Conservation (phyloP, 2,329 filamentous ascomycete species). For the Sclerotinia sclerotiorum region DNA sequence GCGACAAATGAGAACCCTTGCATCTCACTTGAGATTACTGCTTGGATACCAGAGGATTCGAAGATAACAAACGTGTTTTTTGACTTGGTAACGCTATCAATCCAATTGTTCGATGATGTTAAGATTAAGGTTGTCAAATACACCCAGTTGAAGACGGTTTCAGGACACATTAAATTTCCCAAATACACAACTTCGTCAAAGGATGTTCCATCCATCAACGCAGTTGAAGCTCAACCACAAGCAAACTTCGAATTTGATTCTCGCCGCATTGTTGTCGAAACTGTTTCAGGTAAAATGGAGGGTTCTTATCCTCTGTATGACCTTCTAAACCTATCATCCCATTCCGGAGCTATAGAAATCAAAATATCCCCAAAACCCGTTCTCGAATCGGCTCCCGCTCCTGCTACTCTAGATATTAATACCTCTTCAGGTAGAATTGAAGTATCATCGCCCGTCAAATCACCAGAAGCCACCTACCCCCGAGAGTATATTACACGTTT, state of each 20-base stretch:
- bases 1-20: constrained; percentile 28
- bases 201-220: constrained; percentile 20
- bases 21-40: constrained; percentile 37
- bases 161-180: constrained; percentile 35
- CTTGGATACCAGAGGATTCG: constrained; percentile 38
- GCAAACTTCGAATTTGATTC: constrained; percentile 23
- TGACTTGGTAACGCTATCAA: constrained; percentile 30
- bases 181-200: background rate
- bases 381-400: constrained; percentile 29
- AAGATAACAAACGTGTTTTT: constrained; percentile 32
- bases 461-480: constrained; percentile 28
- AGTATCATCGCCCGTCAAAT: constrained; percentile 27
- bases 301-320: constrained; percentile 38
- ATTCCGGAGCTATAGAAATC: constrained; percentile 34
- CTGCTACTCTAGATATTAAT: constrained; percentile 34
- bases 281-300: constrained; percentile 35
- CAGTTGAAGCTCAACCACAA: background rate
- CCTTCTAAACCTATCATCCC: constrained; percentile 30
- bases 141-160: constrained; percentile 30
- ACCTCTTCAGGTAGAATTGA: constrained; percentile 34
- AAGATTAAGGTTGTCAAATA: constrained; percentile 32
- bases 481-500: constrained; percentile 38
- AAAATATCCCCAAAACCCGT: constrained; percentile 31
- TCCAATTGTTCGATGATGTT: constrained; percentile 32
- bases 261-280: constrained; percentile 35